Conservation (phyloP, 257 asterid species). For the Solanum virginianum region DNA sequence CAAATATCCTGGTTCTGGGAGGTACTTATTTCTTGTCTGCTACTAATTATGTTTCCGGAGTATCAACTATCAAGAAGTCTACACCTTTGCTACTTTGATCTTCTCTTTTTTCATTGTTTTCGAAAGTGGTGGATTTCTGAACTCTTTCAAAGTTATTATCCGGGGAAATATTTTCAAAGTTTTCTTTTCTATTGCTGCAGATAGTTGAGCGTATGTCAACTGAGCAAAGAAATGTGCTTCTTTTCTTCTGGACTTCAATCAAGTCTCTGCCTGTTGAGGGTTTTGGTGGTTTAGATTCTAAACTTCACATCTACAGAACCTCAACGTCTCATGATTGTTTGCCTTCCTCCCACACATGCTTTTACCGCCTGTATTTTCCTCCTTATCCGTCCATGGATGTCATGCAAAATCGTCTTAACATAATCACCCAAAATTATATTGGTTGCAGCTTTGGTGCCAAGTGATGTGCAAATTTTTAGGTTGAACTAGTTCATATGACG, state of each 20-base stretch:
- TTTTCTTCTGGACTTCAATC: conserved; percentile 87
- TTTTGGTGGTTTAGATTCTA: conserved; percentile 70
- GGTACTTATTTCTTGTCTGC: conserved; percentile 24
- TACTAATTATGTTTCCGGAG: not conserved
- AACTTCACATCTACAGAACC: conserved; percentile 44
- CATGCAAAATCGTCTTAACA: conserved; percentile 40
- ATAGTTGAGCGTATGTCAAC: conserved; percentile 47
- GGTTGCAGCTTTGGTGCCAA: conserved; percentile 84
- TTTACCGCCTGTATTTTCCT: conserved; percentile 67
- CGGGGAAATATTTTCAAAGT: not conserved
- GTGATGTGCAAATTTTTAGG: conserved; percentile 21
- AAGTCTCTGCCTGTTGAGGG: conserved; percentile 79
- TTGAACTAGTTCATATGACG: conserved; percentile 40
- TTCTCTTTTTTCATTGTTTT: not conserved
- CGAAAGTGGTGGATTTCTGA: not conserved
- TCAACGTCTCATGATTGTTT: conserved; percentile 39
- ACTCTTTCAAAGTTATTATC: not conserved
- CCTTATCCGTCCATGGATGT: conserved; percentile 34
- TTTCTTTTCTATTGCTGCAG: conserved; percentile 16
- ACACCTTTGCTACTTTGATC: not conserved
- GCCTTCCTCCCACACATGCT: conserved; percentile 84
- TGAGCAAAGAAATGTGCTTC: conserved; percentile 66
- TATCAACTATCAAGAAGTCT: not conserved
- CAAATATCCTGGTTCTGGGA: conserved; percentile 92
- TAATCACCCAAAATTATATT: conserved; percentile 74